Evolutionary conservation across 2,329 filamentous ascomycete genomes (phyloP), one percentile per base, ranked within the genome.

Genomic region (Colletotrichum orbiculare): DNA sequence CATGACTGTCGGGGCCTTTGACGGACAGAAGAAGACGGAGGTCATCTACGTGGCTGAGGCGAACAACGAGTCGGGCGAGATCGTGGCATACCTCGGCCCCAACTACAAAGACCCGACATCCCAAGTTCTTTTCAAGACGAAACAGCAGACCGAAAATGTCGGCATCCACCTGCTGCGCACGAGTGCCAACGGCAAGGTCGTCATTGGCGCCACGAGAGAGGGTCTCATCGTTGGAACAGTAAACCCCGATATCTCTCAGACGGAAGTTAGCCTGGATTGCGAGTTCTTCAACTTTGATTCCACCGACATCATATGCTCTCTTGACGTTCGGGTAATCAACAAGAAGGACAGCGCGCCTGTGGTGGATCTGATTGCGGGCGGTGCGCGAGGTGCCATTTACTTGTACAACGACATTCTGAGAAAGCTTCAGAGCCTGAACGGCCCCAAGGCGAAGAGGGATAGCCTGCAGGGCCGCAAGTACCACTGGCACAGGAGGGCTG

Each of bases 401-500:
- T 79, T 94, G n/a, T 97, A 97, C 75, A 87, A 90, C 67, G 91
- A 97, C 76, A 80, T 94, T 13, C 73, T 95, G 9, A 76, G 80
- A 61, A 86, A 86, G 67, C 80, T 92, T 42, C 83, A 83, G 55
- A 76, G 75, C 49, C 75, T 81, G 38, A 57, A 56, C 15, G 75
- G 77, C 2, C 77, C 76, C 50, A 71, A 75, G 2, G 71, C 71
- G 55, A 76, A 79, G 72, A 79, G 81, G 70, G 77, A 86, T 45
- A 82, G 85, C 17, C 74, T 87, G 33, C 82, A 84, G 65, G 84
- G 83, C 39, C 88, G 90, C 61, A 91, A 90, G 68, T 83, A 94
- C 57, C 96, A 98, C 76, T 99, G 96, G 96, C 96, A 99, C 77
- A 87, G 94, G 71, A 89, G 90, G 70, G 87, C 90, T 53, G 94